Evolutionary conservation across 1,284 basidiomycete genomes (phyloP).

Genomic region (Gymnopus androsaceus): DNA sequence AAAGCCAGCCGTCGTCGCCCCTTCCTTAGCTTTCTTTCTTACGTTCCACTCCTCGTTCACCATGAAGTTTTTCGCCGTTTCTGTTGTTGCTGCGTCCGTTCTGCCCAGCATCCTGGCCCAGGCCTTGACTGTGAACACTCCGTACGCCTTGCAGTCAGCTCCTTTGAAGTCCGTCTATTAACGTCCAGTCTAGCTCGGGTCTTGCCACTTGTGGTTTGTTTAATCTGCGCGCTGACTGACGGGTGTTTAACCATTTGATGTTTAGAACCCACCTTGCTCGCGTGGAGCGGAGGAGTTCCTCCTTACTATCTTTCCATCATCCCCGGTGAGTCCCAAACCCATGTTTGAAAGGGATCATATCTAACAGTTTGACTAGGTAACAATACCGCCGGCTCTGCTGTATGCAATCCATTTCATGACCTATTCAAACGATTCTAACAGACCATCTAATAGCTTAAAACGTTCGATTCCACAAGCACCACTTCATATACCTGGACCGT

Average conservation of each 20-base stretch:
- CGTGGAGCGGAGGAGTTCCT: conserved; percentile 53
- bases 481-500: conserved; percentile 63
- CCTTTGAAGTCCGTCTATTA: background rate
- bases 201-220: conserved; percentile 58
- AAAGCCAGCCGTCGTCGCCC: conserved; percentile 15
- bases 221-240: background rate
- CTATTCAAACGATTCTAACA: background rate
- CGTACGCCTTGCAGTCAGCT: conserved; percentile 51
- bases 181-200: conserved; percentile 30
- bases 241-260: background rate
- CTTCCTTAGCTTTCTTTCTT: conserved; percentile 23
- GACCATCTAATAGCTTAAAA: conserved; percentile 51
- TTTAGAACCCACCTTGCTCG: conserved; percentile 59
- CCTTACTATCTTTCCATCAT: conserved; percentile 72
- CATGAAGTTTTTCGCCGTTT: conserved; percentile 56
- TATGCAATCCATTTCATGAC: conserved; percentile 27
- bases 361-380: conserved; percentile 42
- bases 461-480: conserved; percentile 49
- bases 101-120: conserved; percentile 48
- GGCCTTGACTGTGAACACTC: conserved; percentile 67
- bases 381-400: conserved; percentile 54
- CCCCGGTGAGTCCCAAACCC: conserved; percentile 49
- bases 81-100: conserved; percentile 46
- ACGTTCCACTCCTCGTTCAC: conserved; percentile 25
- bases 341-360: background rate